These are phyloP conservation scores for Knoxdaviesia proteae DNA, from an alignment of 2,329 filamentous ascomycete species.

Conservation along the genomic window DNA sequence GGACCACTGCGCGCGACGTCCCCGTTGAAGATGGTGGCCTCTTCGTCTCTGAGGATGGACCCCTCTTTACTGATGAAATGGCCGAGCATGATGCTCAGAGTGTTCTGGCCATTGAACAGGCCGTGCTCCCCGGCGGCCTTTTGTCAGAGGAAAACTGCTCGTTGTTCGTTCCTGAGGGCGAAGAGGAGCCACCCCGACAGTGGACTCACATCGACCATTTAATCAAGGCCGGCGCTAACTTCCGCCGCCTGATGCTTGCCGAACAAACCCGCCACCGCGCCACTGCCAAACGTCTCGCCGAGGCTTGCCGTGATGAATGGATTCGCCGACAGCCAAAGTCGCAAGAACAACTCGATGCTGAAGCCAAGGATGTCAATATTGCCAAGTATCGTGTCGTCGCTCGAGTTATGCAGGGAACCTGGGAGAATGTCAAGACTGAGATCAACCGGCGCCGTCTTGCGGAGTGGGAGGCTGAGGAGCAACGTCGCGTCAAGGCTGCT, in stretches of 20 bases:
- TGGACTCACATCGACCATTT: conserved; percentile 82
- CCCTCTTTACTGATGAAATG: conserved; percentile 36
- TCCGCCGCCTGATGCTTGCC: conserved; percentile 56
- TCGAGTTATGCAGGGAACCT: conserved; percentile 31
- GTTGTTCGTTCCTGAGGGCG: conserved; percentile 49
- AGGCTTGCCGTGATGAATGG: conserved; percentile 61
- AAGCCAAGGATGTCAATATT: conserved; percentile 48
- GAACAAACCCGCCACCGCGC: conserved; percentile 62
- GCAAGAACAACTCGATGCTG: conserved; percentile 60
- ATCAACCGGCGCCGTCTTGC: conserved; percentile 37
- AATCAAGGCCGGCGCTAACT: conserved; percentile 56
- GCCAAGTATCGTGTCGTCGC: conserved; percentile 52
- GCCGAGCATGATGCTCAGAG: conserved; percentile 46
- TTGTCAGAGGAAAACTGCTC: conserved; percentile 52
- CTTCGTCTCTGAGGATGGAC: conserved; percentile 31
- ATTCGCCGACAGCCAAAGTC: conserved; percentile 52
- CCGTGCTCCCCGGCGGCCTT: conserved; percentile 53
- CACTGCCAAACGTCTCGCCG: conserved; percentile 60
- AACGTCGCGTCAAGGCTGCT: conserved; percentile 43
- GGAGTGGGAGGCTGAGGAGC: conserved; percentile 45
- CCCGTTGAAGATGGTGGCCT: conserved; percentile 38
- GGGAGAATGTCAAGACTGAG: conserved; percentile 42
- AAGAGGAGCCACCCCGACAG: conserved; percentile 53
- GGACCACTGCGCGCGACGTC: conserved; percentile 25
- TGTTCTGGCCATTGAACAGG: conserved; percentile 50